Conservation (phyloP, 208 protist genomes). For the Angomonas desouzai region DNA sequence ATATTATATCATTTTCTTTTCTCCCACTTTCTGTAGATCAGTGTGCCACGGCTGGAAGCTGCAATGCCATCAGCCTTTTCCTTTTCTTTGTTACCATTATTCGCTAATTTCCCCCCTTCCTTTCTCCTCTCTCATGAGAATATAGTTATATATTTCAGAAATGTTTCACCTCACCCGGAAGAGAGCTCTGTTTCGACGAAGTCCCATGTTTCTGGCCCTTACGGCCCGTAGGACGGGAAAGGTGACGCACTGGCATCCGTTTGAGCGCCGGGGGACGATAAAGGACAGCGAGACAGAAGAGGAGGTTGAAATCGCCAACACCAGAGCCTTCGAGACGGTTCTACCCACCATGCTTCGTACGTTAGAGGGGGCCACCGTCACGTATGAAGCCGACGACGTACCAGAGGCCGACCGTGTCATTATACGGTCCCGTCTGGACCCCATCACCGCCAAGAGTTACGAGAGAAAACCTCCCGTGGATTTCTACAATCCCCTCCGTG, state of each 20-base stretch:
- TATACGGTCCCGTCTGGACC: constrained; percentile 51
- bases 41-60: too few relatives aligned
- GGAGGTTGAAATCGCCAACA: constrained; percentile 60
- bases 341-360: constrained; percentile 64
- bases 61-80: too few relatives aligned
- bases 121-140: not conserved
- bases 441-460: constrained; percentile 70
- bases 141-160: not conserved
- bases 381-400: constrained; percentile 33
- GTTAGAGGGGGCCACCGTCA: constrained; percentile 58
- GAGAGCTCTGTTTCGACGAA: not conserved
- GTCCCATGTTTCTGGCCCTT: not conserved
- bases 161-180: not conserved
- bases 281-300: constrained; percentile 35
- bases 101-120: not conserved
- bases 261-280: constrained; percentile 73
- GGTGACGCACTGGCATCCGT: constrained; percentile 70
- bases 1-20: constrained; percentile 5
- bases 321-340: constrained; percentile 84
- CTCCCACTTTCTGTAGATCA: too few relatives aligned
- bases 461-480: constrained; percentile 46
- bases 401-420: constrained; percentile 61
- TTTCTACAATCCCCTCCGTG: constrained; percentile 33
- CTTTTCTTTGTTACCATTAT: not conserved
- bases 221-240: constrained; percentile 23